A percentile compares a stretch with the other conserved stretches of the same genome.
Conservation (phyloP, 2,329 filamentous ascomycete genomes). For the Talaromyces sp. region DNA sequence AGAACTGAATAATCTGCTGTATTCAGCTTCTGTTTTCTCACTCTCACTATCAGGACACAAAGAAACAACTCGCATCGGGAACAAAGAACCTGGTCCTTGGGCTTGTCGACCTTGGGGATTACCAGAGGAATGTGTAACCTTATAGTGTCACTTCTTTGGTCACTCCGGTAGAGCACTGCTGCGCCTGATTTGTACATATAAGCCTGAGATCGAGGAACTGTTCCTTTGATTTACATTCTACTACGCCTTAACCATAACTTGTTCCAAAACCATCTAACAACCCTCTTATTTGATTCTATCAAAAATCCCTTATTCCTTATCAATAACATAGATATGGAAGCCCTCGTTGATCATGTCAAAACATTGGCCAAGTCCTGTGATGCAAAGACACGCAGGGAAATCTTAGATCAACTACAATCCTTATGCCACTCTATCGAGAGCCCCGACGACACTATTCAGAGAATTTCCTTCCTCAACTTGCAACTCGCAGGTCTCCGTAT, state of each 20-base stretch:
- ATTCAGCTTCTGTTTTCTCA: too few species aligned
- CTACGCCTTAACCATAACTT: too few species aligned
- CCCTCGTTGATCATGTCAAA: neutral
- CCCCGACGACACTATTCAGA: slow-evolving; percentile 1
- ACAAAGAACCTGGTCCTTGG: too few species aligned
- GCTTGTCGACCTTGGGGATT: neutral
- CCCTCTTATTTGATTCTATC: too few species aligned
- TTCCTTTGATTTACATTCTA: too few species aligned
- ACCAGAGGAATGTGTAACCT: neutral
- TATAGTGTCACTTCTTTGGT: neutral
- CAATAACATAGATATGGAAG: neutral
- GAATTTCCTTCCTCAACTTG: slow-evolving; percentile 14
- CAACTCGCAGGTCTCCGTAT: slow-evolving; percentile 17
- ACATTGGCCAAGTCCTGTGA: neutral
- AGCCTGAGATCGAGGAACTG: neutral
- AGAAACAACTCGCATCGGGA: neutral
- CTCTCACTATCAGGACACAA: neutral
- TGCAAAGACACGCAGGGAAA: slow-evolving; percentile 1
- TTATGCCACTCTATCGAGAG: neutral
- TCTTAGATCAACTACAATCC: neutral
- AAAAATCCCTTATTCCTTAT: too few species aligned
- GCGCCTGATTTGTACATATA: neutral
- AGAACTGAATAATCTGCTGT: neutral
- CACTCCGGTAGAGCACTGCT: too few species aligned
- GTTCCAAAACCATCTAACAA: too few species aligned